Evolutionary conservation across 139 green algal genomes (phyloP), one percentile per base, ranked within the genome.

Genomic region (Closterium sp.): DNA sequence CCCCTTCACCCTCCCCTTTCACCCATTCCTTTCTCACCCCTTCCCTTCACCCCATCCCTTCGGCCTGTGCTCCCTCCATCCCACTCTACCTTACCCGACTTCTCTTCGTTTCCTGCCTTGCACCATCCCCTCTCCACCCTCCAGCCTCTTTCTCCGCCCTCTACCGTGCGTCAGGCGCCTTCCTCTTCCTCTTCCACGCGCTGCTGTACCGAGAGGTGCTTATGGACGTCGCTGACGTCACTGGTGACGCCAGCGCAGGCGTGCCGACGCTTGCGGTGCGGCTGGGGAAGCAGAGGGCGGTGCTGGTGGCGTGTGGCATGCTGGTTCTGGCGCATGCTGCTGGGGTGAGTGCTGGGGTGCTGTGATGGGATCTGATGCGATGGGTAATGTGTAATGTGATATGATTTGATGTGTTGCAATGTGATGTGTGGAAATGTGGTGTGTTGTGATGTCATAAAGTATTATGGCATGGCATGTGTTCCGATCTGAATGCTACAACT

Each of bases 221-320:
- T 9, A 97, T 96, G 96, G 95, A 97, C 93, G 88, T 96, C 27
- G 95, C 92, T n/a, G 96, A 96, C 73, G 70, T 87, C 50, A 91
- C 93, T 32, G 96, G 96, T 28, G 96, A 97, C 92, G 24, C 70
- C 9, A 91, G 87, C 0, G 92, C 91, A 0, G 93, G 95, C 29
- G 90, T 97, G 0, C 85, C 73, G 45, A 97, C 96, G 0, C 91
- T 97, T 2, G 95, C 96, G 0, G 96, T 97, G 7, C 79, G 95
- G 19, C 70, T 96, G 0, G 96, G 96, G 27, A 32, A 31, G 24
- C 88, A 38, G 32, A 24, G 24, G 86, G 70, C 70, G 50, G 28
- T 85, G 29, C 9, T 70, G n/a, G 50, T 45, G 17, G 89, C 31
- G 13, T 32, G 79, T 24, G 79, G 30, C 24, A 32, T 88, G 89